Base-by-base conservation (phyloP, 1,284 basidiomycete genomes). In the Cryptococcus sp. region DNA sequence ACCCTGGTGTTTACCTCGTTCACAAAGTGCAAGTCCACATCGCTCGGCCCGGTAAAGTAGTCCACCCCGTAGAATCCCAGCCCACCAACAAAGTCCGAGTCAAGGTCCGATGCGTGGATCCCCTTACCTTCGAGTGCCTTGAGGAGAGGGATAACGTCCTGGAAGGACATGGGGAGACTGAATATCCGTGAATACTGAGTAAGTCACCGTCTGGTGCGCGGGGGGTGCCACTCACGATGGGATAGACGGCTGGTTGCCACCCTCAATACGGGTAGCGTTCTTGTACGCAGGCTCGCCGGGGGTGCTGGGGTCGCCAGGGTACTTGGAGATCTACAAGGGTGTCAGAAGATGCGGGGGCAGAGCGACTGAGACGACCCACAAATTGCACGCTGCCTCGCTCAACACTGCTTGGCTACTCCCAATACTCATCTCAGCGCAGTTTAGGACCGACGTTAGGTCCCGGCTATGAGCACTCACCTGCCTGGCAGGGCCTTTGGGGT, bases 331-430 rank as follows among this genome's bases (percentile, higher is more conserved):
- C 60, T 67, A 40, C n/a, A 28, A 51, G 46, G 24, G 16, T 28
- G 18, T 23, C 57, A 44, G 24, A 36, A 24, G 46, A n/a, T 23
- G 6, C n/a, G 37, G 37, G 48, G 33, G 20, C 8, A 20, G 20
- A 42, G 13, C 18, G 80, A 72, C 28, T 9, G 28, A 33, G 9
- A 9, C 4, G 28, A 16, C 86, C 87, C 39, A 94, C 71, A 70
- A 83, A 95, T 72, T 92, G 88, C 1, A 92, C 91, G 33, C 85
- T 88, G 18, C 94, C 95, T 47, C 94, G 85, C 76, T 97, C 87
- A 12, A 94, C 85, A 37, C 69, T 71, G 38, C 67, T 85, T 0
- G 88, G 89, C 65, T 72, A 48, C n/a, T 5, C 42, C 11, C 15
- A 36, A 40, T 15, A 36, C 28, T 9, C 28, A 11, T n/a, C n/a